Conservation (phyloP, 208 protist species). For the Trypanosoma vivax region DNA sequence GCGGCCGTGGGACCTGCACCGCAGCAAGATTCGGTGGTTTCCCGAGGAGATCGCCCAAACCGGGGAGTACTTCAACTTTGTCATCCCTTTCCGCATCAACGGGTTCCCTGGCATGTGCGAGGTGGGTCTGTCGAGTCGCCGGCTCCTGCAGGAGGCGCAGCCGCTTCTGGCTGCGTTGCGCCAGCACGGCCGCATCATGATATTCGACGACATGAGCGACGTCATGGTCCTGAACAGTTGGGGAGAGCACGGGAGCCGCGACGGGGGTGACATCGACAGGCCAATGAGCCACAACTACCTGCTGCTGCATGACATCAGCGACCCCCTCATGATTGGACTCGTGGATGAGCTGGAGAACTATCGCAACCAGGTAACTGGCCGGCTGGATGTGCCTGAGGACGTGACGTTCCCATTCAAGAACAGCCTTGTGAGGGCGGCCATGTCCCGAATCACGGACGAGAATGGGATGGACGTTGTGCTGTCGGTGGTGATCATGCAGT, state of each 20-base stretch:
- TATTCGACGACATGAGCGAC: conserved; percentile 32
- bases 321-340: conserved; percentile 30
- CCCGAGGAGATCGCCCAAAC: conserved; percentile 5
- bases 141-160: conserved; percentile 30
- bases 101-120: conserved; percentile 35
- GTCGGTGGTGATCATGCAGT: conserved; percentile 34
- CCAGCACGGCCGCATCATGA: conserved; percentile 44
- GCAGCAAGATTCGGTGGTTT: conserved; percentile 9
- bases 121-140: conserved; percentile 30
- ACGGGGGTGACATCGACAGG: background rate
- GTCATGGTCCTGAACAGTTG: conserved; percentile 62
- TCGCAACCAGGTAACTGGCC: conserved; percentile 16
- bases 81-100: conserved; percentile 58
- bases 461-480: conserved; percentile 55
- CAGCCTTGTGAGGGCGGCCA: conserved; percentile 28
- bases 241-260: conserved; percentile 23
- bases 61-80: conserved; percentile 55
- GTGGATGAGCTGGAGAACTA: conserved; percentile 19
- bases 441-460: conserved; percentile 45
- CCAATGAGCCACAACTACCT: background rate
- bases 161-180: conserved; percentile 40
- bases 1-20: conserved; percentile 25
- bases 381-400: conserved; percentile 19
- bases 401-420: conserved; percentile 33
- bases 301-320: conserved; percentile 30